phyloP scores from a whole-genome alignment of 2,329 filamentous ascomycete genomes.

The Exophiala oligosperma region DNA sequence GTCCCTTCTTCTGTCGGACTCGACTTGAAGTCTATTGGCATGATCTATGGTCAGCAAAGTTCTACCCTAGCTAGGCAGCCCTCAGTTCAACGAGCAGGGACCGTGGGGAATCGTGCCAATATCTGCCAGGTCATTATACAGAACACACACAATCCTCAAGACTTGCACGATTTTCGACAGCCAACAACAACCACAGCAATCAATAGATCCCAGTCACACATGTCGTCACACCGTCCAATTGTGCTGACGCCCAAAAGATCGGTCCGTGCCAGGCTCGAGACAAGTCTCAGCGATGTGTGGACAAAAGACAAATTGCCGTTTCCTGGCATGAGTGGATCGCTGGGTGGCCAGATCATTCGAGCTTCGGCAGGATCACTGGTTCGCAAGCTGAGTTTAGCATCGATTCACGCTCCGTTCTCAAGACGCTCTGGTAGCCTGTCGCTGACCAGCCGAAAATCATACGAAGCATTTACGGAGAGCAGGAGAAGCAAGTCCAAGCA shows the following conservation, averaged over 20 bases:
- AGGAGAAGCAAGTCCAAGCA: conserved; percentile 16
- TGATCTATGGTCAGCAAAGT: conserved; percentile 71
- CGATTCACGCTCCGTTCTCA: conserved; percentile 73
- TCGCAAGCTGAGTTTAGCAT: conserved; percentile 80
- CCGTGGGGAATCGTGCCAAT: conserved; percentile 67
- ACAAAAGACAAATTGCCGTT: conserved; percentile 77
- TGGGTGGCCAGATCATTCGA: conserved; percentile 70
- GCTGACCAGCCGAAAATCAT: conserved; percentile 33
- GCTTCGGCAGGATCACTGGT: conserved; percentile 84
- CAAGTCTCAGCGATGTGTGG: conserved; percentile 75
- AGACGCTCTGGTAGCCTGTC: conserved; percentile 65
- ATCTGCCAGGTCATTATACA: conserved; percentile 80
- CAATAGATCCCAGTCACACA: conserved; percentile 75
- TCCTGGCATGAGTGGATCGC: conserved; percentile 72
- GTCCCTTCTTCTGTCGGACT: conserved; percentile 66
- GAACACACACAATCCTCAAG: conserved; percentile 72
- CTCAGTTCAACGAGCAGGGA: conserved; percentile 77
- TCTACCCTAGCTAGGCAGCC: conserved; percentile 44
- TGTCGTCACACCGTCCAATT: conserved; percentile 67
- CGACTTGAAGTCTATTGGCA: conserved; percentile 71
- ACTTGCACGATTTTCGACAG: conserved; percentile 48
- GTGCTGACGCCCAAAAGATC: conserved; percentile 72
- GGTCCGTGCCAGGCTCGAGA: conserved; percentile 76
- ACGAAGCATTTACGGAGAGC: conserved; percentile 22
- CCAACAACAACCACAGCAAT: conserved; percentile 45